These are phyloP conservation scores for Beauveria caledonica DNA, from an alignment of 2,329 filamentous ascomycete species.

Conservation along the genomic window DNA sequence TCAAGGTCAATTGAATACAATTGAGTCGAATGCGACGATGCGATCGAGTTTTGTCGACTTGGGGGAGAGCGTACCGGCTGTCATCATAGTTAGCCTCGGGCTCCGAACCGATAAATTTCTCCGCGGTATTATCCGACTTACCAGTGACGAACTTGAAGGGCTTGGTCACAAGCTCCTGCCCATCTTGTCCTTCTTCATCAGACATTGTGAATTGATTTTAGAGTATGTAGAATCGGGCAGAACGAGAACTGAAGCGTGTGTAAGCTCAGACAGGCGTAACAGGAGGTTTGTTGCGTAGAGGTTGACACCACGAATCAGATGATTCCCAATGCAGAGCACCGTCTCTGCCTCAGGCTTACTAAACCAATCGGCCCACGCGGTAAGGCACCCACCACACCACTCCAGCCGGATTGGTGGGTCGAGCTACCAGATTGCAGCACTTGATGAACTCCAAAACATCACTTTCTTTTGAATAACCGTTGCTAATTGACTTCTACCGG, in stretches of 20 bases:
- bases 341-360: slow-evolving; percentile 32
- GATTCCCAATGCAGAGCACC: slow-evolving; percentile 27
- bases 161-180: slow-evolving; percentile 76
- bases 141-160: slow-evolving; percentile 99
- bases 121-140: slow-evolving; percentile 46
- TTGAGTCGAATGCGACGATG: slow-evolving; percentile 21
- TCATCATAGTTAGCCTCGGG: slow-evolving; percentile 34
- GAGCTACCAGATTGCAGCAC: slow-evolving; percentile 24
- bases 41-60: slow-evolving; percentile 14
- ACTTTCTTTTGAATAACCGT: slow-evolving; percentile 8
- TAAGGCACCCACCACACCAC: slow-evolving; percentile 24
- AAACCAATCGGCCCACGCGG: slow-evolving; percentile 23
- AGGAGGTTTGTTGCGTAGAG: slow-evolving; percentile 27
- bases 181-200: slow-evolving; percentile 67
- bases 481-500: slow-evolving; percentile 10
- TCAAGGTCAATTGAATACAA: slow-evolving; percentile 13
- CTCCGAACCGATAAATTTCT: slow-evolving; percentile 21
- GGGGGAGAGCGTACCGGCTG: slow-evolving; percentile 34
- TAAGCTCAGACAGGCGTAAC: slow-evolving; percentile 24
- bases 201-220: slow-evolving; percentile 62
- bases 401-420: slow-evolving; percentile 22
- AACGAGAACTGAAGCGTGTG: slow-evolving; percentile 26
- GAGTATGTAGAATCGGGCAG: slow-evolving; percentile 17
- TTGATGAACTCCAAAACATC: slow-evolving; percentile 22
- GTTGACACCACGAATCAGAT: slow-evolving; percentile 33